Conservation (phyloP, 305 asterid genomes). For the Ajuga reptans region DNA sequence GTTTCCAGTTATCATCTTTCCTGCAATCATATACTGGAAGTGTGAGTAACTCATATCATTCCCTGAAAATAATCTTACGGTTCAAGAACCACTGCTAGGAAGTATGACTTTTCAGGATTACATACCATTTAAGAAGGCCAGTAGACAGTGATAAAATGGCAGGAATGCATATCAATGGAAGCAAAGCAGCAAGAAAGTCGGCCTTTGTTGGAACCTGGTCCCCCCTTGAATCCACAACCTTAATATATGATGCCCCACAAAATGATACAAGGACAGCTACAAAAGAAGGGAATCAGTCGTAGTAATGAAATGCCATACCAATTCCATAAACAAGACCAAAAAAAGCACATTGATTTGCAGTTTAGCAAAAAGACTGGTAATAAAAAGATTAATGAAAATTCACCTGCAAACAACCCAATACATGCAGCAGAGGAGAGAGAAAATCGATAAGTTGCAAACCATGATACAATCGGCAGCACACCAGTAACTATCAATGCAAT, state of each 20-base stretch:
- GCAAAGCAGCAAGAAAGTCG: conserved; percentile 92
- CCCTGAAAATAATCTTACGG: conserved; percentile 1
- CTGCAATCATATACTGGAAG: conserved; percentile 40
- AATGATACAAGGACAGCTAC: conserved; percentile 80
- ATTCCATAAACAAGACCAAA: conserved; percentile 8
- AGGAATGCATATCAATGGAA: conserved; percentile 92
- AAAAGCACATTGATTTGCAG: neutral
- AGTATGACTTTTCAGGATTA: conserved; percentile 16
- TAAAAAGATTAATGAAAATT: conserved; percentile 14
- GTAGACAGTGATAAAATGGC: conserved; percentile 74
- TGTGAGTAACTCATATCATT: conserved; percentile 15
- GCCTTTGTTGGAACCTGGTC: conserved; percentile 76
- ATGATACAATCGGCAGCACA: conserved; percentile 82
- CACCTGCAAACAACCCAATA: conserved; percentile 84
- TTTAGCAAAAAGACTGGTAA: neutral
- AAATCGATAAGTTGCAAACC: conserved; percentile 96
- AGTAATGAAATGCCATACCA: conserved; percentile 19
- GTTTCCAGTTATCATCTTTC: conserved; percentile 98
- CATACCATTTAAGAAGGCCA: conserved; percentile 93
- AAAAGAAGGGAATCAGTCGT: conserved; percentile 23
- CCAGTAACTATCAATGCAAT: conserved; percentile 83
- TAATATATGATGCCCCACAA: conserved; percentile 83
- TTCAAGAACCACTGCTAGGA: conserved; percentile 13
- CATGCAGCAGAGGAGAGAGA: conserved; percentile 87
- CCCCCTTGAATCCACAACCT: conserved; percentile 65